Evolutionary conservation across 257 asterid genomes (phyloP).

Genomic region (Verbena officinalis): DNA sequence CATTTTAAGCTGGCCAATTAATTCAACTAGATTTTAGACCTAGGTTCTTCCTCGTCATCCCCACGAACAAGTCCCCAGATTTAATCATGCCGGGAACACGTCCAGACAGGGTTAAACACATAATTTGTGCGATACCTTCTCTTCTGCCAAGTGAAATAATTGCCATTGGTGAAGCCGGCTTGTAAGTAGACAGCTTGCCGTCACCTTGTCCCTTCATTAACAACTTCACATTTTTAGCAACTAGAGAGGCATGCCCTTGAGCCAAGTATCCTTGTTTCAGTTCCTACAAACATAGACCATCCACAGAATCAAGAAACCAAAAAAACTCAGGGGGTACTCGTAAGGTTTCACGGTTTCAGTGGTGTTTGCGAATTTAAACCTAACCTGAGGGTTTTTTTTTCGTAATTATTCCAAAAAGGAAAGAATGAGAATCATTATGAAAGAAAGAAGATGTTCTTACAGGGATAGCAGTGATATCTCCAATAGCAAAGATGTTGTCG

Average conservation of each 20-base stretch:
- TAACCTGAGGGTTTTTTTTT: too few species aligned
- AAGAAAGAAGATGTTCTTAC: conserved; percentile 47
- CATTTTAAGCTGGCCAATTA: not conserved
- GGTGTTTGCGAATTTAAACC: too few species aligned
- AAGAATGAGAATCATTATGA: not conserved
- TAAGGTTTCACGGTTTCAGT: too few species aligned
- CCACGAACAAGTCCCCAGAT: conserved; percentile 82
- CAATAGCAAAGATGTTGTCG: conserved; percentile 63
- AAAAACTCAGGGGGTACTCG: too few species aligned
- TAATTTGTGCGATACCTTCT: conserved; percentile 61
- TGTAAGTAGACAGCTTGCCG: conserved; percentile 50
- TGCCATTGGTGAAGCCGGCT: conserved; percentile 58
- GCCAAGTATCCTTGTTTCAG: conserved; percentile 84
- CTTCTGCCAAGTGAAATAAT: conserved; percentile 73
- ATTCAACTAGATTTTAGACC: conserved; percentile 49
- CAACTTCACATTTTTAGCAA: conserved; percentile 71
- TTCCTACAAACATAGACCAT: conserved; percentile 47
- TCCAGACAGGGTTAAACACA: conserved; percentile 55
- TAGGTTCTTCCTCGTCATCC: conserved; percentile 51
- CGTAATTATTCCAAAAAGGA: too few species aligned
- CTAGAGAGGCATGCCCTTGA: conserved; percentile 54
- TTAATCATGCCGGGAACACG: conserved; percentile 79
- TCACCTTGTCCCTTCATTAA: conserved; percentile 44
- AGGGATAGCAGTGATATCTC: conserved; percentile 75
- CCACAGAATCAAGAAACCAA: not conserved